These are phyloP conservation scores for Polyporus arcularius DNA, from an alignment of 768 basidiomycete genomes.

Conservation along the genomic window DNA sequence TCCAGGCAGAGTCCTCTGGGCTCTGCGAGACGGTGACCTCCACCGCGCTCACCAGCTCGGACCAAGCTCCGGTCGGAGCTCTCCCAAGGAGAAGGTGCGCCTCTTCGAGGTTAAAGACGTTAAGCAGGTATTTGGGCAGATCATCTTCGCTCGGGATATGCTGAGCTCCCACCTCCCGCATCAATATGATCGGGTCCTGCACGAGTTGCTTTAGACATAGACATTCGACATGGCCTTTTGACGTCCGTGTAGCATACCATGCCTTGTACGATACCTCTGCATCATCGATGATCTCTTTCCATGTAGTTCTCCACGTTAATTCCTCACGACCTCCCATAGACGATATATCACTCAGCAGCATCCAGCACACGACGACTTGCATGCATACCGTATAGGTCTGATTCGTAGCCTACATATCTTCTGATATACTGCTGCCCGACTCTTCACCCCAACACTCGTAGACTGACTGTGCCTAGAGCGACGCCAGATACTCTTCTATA, in stretches of 20 bases:
- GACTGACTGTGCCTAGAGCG: not conserved
- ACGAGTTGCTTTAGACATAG: conserved; percentile 49
- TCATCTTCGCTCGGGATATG: conserved; percentile 84
- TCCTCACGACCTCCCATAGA: not conserved
- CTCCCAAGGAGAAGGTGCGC: conserved; percentile 54
- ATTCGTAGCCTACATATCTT: too few relatives aligned
- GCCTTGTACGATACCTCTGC: conserved; percentile 9
- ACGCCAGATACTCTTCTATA: conserved; percentile 21
- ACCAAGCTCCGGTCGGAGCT: conserved; percentile 10
- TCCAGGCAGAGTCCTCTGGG: conserved; percentile 80
- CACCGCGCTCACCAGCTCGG: conserved; percentile 52
- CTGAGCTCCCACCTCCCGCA: conserved; percentile 80
- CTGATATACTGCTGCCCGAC: not conserved
- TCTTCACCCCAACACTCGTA: too few relatives aligned
- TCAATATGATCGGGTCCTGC: conserved; percentile 74
- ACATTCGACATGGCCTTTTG: not conserved
- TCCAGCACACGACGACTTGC: too few relatives aligned
- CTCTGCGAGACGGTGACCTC: conserved; percentile 70
- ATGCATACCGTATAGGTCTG: too few relatives aligned
- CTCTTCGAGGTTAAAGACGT: conserved; percentile 79
- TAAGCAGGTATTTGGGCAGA: conserved; percentile 76
- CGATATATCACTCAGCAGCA: not conserved
- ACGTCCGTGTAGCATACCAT: conserved; percentile 14
- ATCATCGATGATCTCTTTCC: not conserved
- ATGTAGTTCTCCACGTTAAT: not conserved